Conservation (phyloP, 352 stramenopile species). For the Phytophthora podocarpi region DNA sequence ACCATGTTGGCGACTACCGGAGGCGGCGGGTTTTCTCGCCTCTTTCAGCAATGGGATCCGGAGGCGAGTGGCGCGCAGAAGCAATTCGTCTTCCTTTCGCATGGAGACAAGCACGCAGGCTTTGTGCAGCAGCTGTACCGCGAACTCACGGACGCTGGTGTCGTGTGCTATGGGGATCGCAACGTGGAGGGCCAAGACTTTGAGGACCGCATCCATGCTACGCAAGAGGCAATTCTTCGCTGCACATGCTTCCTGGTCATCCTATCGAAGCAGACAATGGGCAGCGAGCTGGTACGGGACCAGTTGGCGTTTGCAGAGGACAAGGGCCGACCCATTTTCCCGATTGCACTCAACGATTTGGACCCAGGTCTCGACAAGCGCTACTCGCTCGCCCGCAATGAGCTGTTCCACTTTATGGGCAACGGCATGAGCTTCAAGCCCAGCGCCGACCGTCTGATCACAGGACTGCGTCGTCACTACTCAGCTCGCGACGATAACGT, state of each 20-base stretch:
- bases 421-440: conserved; percentile 74
- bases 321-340: conserved; percentile 84
- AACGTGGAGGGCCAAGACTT: conserved; percentile 67
- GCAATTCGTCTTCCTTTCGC: conserved; percentile 81
- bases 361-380: conserved; percentile 76
- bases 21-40: conserved; percentile 47
- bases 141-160: conserved; percentile 55
- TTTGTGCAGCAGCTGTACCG: conserved; percentile 76
- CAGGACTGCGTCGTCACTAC: conserved; percentile 48
- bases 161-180: conserved; percentile 73
- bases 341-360: conserved; percentile 78
- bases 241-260: conserved; percentile 82
- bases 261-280: conserved; percentile 75
- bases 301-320: conserved; percentile 86
- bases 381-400: conserved; percentile 81
- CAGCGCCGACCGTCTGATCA: conserved; percentile 58
- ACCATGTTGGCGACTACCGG: conserved; percentile 29
- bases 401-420: conserved; percentile 82
- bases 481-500: conserved; percentile 10
- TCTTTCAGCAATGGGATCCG: conserved; percentile 70
- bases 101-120: conserved; percentile 69
- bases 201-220: conserved; percentile 74
- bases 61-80: conserved; percentile 30
- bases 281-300: conserved; percentile 77
- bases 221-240: conserved; percentile 79